A percentile compares a stretch with the other conserved stretches of the same genome.
phyloP scores from a whole-genome alignment of 768 basidiomycete species.

The Clathrus columnatus region DNA sequence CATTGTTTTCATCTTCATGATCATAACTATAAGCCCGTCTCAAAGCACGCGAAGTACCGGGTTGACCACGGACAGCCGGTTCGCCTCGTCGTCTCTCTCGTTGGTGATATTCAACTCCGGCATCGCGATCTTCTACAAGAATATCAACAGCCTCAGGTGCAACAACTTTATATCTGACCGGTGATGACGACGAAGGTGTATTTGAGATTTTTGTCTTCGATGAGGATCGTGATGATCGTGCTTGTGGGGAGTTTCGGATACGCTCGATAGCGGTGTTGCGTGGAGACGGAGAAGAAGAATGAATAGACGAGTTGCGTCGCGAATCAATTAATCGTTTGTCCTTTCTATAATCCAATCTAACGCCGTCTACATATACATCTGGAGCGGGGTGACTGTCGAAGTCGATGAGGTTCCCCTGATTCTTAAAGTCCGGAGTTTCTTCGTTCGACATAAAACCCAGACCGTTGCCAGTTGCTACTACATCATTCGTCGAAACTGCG shows the following conservation, averaged over 20 bases:
- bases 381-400: constrained; percentile 34
- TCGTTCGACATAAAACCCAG: not conserved
- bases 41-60: constrained; percentile 23
- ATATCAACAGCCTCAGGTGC: constrained; percentile 83
- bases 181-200: constrained; percentile 2
- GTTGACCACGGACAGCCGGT: constrained; percentile 31
- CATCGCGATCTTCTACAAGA: constrained; percentile 59
- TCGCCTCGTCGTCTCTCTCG: constrained; percentile 56
- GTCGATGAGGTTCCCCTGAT: constrained; percentile 33
- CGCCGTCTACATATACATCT: constrained; percentile 27
- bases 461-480: not conserved
- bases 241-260: not conserved
- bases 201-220: constrained; percentile 13
- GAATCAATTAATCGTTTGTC: not conserved
- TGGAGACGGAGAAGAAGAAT: not conserved
- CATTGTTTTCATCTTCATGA: constrained; percentile 12
- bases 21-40: constrained; percentile 45
- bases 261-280: not conserved
- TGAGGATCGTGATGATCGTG: constrained; percentile 13
- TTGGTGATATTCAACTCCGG: constrained; percentile 43
- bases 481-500: not conserved
- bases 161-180: constrained; percentile 23
- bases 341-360: constrained; percentile 41
- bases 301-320: not conserved
- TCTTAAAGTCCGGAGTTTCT: constrained; percentile 12